Evolutionary conservation across 495 filamentous ascomycete genomes (phyloP).

Genomic region (Parachaetomium inaequale): DNA sequence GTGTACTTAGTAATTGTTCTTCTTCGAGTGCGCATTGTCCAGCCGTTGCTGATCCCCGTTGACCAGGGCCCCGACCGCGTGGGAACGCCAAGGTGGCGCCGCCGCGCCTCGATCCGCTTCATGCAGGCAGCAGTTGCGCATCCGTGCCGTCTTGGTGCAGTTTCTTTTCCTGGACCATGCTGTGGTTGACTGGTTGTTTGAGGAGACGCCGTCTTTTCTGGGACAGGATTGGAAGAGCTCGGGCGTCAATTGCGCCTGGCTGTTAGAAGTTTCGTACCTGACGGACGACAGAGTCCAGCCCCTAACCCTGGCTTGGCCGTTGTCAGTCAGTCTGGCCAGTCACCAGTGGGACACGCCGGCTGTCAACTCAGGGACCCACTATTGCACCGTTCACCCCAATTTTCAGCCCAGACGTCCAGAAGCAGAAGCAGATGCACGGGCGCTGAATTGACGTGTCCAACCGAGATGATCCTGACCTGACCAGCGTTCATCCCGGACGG

Average conservation of each 20-base stretch:
- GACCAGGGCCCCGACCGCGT: not conserved
- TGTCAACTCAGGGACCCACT: not conserved
- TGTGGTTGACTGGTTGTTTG: not conserved
- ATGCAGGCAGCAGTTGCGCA: not conserved
- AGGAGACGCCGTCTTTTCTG: not conserved
- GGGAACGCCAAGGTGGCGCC: conserved; percentile 1
- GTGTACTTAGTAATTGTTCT: not conserved
- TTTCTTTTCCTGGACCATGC: not conserved
- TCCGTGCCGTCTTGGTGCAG: not conserved
- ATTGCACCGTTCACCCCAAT: not conserved
- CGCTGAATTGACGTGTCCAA: not conserved
- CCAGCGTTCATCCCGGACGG: not conserved
- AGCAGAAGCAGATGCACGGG: not conserved
- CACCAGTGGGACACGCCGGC: too few species aligned
- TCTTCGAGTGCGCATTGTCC: not conserved
- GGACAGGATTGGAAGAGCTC: too few species aligned
- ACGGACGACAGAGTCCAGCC: too few species aligned
- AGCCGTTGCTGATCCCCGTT: not conserved
- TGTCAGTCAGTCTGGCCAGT: too few species aligned
- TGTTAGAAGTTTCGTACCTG: too few species aligned
- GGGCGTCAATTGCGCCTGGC: too few species aligned
- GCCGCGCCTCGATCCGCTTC: not conserved
- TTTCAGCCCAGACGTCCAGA: not conserved
- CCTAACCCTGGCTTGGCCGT: too few species aligned
- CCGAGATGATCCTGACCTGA: conserved; percentile 13